A percentile compares a stretch with the other conserved stretches of the same genome.
phyloP scores from a whole-genome alignment of 345 rosid genomes.

The Aurinia saxatilis region DNA sequence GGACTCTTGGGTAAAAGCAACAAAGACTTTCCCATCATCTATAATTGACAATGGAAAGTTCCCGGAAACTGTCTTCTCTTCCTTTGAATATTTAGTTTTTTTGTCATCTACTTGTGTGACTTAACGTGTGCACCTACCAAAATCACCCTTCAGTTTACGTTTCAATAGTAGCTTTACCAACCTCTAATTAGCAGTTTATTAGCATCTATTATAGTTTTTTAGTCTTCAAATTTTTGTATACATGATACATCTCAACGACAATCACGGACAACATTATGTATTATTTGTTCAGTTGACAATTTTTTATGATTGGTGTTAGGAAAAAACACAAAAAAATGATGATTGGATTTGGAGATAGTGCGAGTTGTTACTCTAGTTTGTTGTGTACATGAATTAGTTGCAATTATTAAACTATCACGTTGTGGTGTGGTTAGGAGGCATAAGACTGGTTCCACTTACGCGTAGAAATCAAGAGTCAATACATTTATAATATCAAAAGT shows the following conservation, averaged over 20 bases:
- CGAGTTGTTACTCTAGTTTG: constrained; percentile 10
- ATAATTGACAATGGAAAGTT: constrained; percentile 28
- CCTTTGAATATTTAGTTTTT: not conserved
- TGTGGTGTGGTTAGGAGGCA: constrained; percentile 22
- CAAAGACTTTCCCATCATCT: constrained; percentile 12
- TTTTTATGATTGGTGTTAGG: not conserved
- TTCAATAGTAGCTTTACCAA: not conserved
- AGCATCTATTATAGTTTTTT: too few species aligned
- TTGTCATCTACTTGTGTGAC: constrained; percentile 4
- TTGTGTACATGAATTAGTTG: constrained; percentile 10
- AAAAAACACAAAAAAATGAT: not conserved
- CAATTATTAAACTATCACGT: not conserved
- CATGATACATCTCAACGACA: not conserved
- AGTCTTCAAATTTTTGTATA: too few species aligned
- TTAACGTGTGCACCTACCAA: not conserved
- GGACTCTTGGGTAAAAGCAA: constrained; percentile 18
- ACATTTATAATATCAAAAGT: not conserved
- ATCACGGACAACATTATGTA: not conserved
- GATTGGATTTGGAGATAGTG: constrained; percentile 12
- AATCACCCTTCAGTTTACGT: not conserved
- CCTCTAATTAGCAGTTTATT: too few species aligned
- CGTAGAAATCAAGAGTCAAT: not conserved
- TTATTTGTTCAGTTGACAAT: not conserved
- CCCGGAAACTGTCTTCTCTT: constrained; percentile 11
- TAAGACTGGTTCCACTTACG: constrained; percentile 22